These are phyloP conservation scores for Deuterostichococcus epilithicus DNA, from an alignment of 139 green algal genomes.

Conservation along the genomic window DNA sequence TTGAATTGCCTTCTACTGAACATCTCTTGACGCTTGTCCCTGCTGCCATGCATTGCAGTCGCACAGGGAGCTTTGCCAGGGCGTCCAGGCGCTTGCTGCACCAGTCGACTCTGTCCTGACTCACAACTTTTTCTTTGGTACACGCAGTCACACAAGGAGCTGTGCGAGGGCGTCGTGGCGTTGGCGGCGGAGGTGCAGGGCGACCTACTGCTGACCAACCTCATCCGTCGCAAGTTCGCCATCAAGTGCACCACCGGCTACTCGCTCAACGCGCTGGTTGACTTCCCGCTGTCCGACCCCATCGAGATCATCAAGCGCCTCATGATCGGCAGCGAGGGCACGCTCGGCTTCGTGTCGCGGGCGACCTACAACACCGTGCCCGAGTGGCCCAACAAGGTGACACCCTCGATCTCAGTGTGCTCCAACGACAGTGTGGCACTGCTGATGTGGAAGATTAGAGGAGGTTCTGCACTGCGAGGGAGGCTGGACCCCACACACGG, in stretches of 20 bases:
- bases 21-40: too few relatives aligned
- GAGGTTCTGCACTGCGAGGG: background rate
- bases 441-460: background rate
- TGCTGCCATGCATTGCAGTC: too few relatives aligned
- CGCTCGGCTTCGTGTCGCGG: slow-evolving; percentile 85
- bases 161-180: slow-evolving; percentile 74
- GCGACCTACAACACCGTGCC: slow-evolving; percentile 94
- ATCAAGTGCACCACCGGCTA: slow-evolving; percentile 99
- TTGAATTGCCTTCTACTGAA: too few relatives aligned
- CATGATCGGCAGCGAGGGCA: slow-evolving; percentile 93
- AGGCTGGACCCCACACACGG: too few relatives aligned
- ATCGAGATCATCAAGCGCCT: slow-evolving; percentile 96
- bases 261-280: slow-evolving; percentile 88
- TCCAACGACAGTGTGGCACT: too few relatives aligned
- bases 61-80: too few relatives aligned
- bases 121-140: too few relatives aligned
- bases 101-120: too few relatives aligned
- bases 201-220: slow-evolving; percentile 77
- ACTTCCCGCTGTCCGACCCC: slow-evolving; percentile 84
- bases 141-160: slow-evolving; percentile 54
- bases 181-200: slow-evolving; percentile 70
- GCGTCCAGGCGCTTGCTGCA: too few relatives aligned
- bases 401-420: too few relatives aligned
- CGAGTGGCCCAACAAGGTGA: slow-evolving; percentile 79
- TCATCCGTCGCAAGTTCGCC: slow-evolving; percentile 94